Conservation (phyloP, 202 grass and related monocot genomes). For the Zizania palustris region DNA sequence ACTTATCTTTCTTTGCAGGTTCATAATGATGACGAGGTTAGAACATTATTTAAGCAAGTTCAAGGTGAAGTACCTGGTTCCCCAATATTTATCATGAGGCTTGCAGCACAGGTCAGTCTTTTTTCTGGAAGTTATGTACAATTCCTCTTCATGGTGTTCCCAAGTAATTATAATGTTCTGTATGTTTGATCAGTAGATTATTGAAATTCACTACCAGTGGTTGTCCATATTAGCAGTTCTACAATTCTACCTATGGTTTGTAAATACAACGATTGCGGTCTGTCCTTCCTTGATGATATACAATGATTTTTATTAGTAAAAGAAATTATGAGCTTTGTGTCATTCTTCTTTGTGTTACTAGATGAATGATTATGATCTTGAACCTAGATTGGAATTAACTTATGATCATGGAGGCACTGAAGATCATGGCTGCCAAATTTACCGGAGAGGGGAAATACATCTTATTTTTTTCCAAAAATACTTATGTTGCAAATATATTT, state of each 20-base stretch:
- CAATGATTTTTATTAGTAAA: background rate
- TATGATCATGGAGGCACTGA: background rate
- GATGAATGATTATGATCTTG: background rate
- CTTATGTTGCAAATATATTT: background rate
- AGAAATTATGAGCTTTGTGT: background rate
- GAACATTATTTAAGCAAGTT: conserved; percentile 83
- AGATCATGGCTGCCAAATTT: background rate
- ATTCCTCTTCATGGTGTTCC: background rate
- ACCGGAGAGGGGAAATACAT: background rate
- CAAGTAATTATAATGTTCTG: conserved; percentile 15
- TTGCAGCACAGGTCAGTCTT: conserved; percentile 74
- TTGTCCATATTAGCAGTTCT: background rate
- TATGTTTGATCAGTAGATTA: conserved; percentile 31
- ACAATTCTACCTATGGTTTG: conserved; percentile 12
- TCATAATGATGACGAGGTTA: conserved; percentile 81
- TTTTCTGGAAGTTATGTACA: conserved; percentile 18
- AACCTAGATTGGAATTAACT: background rate
- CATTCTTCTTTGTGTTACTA: background rate
- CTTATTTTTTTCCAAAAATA: background rate
- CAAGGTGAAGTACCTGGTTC: conserved; percentile 88
- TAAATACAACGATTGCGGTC: background rate
- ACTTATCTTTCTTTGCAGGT: conserved; percentile 49
- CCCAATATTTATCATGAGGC: conserved; percentile 87
- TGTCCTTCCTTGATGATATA: background rate
- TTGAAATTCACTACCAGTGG: background rate